Conservation (phyloP, 768 basidiomycete species). For the Pholiota conissans region DNA sequence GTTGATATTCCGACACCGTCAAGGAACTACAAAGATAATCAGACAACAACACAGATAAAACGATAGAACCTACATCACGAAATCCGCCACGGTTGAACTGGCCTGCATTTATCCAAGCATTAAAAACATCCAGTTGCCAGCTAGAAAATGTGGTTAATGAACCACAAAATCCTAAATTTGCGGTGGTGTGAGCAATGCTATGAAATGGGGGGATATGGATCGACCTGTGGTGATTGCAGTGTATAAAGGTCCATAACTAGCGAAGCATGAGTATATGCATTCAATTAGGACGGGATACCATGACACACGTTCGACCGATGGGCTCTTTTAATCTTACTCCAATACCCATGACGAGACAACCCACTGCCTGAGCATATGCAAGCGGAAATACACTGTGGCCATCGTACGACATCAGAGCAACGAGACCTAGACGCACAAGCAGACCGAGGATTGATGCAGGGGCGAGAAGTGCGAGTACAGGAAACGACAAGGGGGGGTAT, state of each 20-base stretch:
- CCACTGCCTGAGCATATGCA: constrained; percentile 82
- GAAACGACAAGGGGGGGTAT: constrained; percentile 56
- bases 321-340: constrained; percentile 68
- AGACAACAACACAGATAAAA: neutral
- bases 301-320: constrained; percentile 71
- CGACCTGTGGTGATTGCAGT: constrained; percentile 85
- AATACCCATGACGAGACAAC: constrained; percentile 92
- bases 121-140: constrained; percentile 90
- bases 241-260: constrained; percentile 86
- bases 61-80: constrained; percentile 56
- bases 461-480: constrained; percentile 70
- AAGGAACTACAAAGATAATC: constrained; percentile 56
- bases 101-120: constrained; percentile 76
- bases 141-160: constrained; percentile 95
- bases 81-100: constrained; percentile 61
- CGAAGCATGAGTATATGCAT: constrained; percentile 5
- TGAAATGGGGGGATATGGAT: neutral
- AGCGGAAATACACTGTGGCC: constrained; percentile 79
- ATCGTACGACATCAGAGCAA: constrained; percentile 72
- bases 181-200: neutral
- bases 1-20: constrained; percentile 83
- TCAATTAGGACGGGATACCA: neutral
- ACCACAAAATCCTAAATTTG: constrained; percentile 82
- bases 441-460: constrained; percentile 86
- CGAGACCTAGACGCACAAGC: constrained; percentile 77